Percentiles rank a stretch among this genome's conserved stretches.
Conservation (phyloP, 352 stramenopile species). For the Globisporangium acanthophoron region DNA sequence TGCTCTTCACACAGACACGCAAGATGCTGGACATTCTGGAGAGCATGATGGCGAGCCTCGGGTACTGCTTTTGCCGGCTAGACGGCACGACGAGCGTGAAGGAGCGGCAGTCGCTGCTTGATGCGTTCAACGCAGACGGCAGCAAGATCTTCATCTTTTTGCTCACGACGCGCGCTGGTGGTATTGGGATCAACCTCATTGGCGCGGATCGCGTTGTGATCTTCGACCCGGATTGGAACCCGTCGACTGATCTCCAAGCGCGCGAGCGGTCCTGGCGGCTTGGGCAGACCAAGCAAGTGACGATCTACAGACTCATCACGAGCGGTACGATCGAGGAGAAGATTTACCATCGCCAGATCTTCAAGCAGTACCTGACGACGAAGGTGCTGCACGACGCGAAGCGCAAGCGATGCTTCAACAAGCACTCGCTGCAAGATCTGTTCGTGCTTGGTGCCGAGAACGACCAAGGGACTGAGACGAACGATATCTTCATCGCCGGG, state of each 20-base stretch:
- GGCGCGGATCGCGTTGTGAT: constrained; percentile 95
- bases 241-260: constrained; percentile 95
- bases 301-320: constrained; percentile 91
- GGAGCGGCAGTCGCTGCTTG: constrained; percentile 91
- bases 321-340: constrained; percentile 99
- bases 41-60: constrained; percentile 75
- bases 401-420: constrained; percentile 95
- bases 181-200: constrained; percentile 95
- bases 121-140: constrained; percentile 93
- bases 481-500: constrained; percentile 86
- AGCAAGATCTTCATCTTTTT: constrained; percentile 76
- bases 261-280: constrained; percentile 97
- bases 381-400: constrained; percentile 96
- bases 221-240: constrained; percentile 99
- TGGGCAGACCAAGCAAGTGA: constrained; percentile 82
- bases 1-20: constrained; percentile 97
- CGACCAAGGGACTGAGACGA: constrained; percentile 85
- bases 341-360: constrained; percentile 99
- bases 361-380: constrained; percentile 98
- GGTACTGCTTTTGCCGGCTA: constrained; percentile 92
- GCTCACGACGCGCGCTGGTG: constrained; percentile 89
- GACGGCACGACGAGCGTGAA: constrained; percentile 96
- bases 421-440: constrained; percentile 94
- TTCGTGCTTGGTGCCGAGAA: constrained; percentile 87
- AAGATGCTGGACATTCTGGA: constrained; percentile 98